Conservation (phyloP, 2,329 filamentous ascomycete species). For the Ascochyta clinopodiicola region DNA sequence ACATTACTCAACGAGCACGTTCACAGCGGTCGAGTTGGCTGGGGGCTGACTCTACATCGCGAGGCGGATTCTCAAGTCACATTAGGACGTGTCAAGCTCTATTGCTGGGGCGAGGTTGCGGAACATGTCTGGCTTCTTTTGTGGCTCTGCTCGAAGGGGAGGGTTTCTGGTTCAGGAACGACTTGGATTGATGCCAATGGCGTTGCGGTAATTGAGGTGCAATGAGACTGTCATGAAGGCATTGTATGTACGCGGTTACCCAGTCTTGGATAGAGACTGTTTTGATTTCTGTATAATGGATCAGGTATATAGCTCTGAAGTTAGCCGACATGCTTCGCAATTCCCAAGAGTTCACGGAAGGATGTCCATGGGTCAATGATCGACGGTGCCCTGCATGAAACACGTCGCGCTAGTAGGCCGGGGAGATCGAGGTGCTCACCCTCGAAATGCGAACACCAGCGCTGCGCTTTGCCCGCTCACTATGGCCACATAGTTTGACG, state of each 20-base stretch:
- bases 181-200: slow-evolving; percentile 73
- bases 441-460: slow-evolving; percentile 5
- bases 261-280: neutral
- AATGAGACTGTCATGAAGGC: slow-evolving; percentile 11
- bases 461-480: slow-evolving; percentile 7
- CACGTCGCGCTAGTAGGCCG: slow-evolving; percentile 12
- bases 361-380: slow-evolving; percentile 1
- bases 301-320: neutral
- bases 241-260: neutral
- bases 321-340: neutral
- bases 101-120: slow-evolving; percentile 78
- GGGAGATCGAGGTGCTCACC: slow-evolving; percentile 20
- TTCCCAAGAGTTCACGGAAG: neutral
- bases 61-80: slow-evolving; percentile 22
- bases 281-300: neutral
- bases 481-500: slow-evolving; percentile 4
- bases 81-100: slow-evolving; percentile 64
- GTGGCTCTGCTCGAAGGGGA: slow-evolving; percentile 72
- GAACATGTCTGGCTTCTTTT: slow-evolving; percentile 77
- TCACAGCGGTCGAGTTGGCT: slow-evolving; percentile 65
- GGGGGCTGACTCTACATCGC: slow-evolving; percentile 67
- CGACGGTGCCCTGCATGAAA: slow-evolving; percentile 21
- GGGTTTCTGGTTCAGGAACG: slow-evolving; percentile 63
- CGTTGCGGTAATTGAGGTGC: slow-evolving; percentile 61
- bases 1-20: slow-evolving; percentile 67